These are phyloP conservation scores for Cotoneaster glaucophyllus DNA, from an alignment of 306 rosid genomes.

Conservation along the genomic window DNA sequence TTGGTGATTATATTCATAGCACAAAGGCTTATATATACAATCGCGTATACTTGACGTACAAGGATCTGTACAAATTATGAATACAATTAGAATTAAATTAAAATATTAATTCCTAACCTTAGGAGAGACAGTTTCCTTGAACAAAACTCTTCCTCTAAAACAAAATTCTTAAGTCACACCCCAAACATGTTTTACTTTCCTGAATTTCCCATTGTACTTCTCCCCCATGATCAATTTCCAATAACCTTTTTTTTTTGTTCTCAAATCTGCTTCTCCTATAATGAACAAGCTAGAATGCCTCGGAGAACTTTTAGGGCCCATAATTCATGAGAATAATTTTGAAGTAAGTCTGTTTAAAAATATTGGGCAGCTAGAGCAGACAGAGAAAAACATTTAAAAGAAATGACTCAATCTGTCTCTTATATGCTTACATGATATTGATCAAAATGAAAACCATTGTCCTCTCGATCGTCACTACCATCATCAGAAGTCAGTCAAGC, in stretches of 20 bases:
- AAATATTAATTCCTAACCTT: too few relatives aligned
- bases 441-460: conserved; percentile 14
- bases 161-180: too few relatives aligned
- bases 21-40: too few relatives aligned
- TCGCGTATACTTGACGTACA: too few relatives aligned
- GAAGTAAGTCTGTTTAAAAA: not conserved
- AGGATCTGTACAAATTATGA: too few relatives aligned
- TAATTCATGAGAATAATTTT: not conserved
- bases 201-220: too few relatives aligned
- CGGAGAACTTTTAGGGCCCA: not conserved
- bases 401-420: not conserved
- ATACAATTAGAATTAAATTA: too few relatives aligned
- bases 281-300: not conserved
- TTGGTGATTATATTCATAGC: too few relatives aligned
- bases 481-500: conserved; percentile 27
- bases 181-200: too few relatives aligned
- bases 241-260: not conserved
- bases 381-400: not conserved
- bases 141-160: too few relatives aligned
- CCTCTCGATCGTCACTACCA: conserved; percentile 4
- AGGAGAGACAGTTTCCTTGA: too few relatives aligned
- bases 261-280: not conserved
- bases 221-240: not conserved
- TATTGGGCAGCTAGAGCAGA: not conserved
- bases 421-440: not conserved